Evolutionary conservation across 2,329 filamentous ascomycete genomes (phyloP), one percentile per base, ranked within the genome.

Genomic region (Verticillium zaregamsianum): DNA sequence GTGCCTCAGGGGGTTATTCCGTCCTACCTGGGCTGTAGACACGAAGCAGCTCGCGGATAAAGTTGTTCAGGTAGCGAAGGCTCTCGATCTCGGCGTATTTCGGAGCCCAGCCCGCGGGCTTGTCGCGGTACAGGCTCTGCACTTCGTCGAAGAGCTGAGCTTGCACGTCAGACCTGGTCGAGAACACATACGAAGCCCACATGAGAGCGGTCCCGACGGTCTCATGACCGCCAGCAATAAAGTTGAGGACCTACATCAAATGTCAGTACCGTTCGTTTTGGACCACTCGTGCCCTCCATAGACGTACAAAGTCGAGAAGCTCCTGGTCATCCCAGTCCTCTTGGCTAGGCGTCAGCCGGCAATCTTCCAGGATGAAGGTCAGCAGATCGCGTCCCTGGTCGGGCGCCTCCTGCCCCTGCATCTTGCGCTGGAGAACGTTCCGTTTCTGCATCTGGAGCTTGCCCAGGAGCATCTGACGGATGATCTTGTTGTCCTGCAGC

Each of bases 1-100:
- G 5, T 20, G n/a, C 39, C 17, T n/a, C 20, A n/a, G 15, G 39
- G 17, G 17, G 17, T 17, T 2, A n/a, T 20, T 20, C n/a, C 20
- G 8, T 23, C 58, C 1, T 55, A 62, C 64, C 64, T 31, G 76
- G 76, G 4, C 73, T 66, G 60, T 72, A 75, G 65, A 74, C 72
- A 5, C 76, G 72, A 25, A 78, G 60, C 9, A 76, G 66, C 66
- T 79, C 76, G 63, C 67, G 75, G 63, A 71, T 69, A 7, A 78
- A 75, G 49, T 74, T 74, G 63, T 74, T 72, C 14, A 78, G 63
- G 62, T 76, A 77, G 3, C 69, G 86, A 83, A 62, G 90, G 79
- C 69, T 52, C 39, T 63, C 66, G 12, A 77, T 70, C 59, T 79
- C 75, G 15, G 75, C 76, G 61, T 74, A 78, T 55, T 72, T 70